phyloP scores from a whole-genome alignment of 495 filamentous ascomycete species.

The Podospora tetraspora region DNA sequence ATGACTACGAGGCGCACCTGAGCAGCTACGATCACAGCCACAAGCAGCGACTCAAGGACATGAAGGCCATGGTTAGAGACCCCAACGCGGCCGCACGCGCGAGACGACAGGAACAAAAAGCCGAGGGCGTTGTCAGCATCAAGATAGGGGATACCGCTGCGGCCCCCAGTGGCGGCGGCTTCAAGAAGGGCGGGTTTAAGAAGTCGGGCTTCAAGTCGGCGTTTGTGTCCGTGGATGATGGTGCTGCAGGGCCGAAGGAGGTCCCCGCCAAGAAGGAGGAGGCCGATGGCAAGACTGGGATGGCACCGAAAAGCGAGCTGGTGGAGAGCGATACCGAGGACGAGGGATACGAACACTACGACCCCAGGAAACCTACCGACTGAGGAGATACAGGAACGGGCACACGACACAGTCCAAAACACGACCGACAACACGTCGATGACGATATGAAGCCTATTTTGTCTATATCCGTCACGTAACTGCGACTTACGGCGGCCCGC shows the following conservation, averaged over 20 bases:
- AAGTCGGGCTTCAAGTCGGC: slow-evolving; percentile 50
- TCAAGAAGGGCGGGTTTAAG: slow-evolving; percentile 52
- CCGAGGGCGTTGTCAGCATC: slow-evolving; percentile 57
- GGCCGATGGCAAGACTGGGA: slow-evolving; percentile 15
- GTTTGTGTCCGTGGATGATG: slow-evolving; percentile 40
- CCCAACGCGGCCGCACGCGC: slow-evolving; percentile 55
- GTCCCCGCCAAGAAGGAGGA: slow-evolving; percentile 14
- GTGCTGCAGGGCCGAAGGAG: slow-evolving; percentile 19
- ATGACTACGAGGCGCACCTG: slow-evolving; percentile 66
- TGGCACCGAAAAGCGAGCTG: slow-evolving; percentile 23
- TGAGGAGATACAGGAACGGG: slow-evolving; percentile 25
- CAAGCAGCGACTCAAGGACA: slow-evolving; percentile 60
- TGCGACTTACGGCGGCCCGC: slow-evolving; percentile 3
- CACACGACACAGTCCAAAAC: background rate
- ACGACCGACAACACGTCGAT: background rate
- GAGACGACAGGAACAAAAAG: slow-evolving; percentile 64
- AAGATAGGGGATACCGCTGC: slow-evolving; percentile 43
- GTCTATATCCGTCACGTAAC: too few species aligned
- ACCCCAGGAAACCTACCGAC: slow-evolving; percentile 50
- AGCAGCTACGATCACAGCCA: slow-evolving; percentile 67
- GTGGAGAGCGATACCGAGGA: slow-evolving; percentile 55
- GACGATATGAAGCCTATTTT: background rate
- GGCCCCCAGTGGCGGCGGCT: slow-evolving; percentile 30
- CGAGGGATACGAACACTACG: slow-evolving; percentile 53
- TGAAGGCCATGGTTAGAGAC: slow-evolving; percentile 60